A percentile compares a stretch with the other conserved stretches of the same genome.
These are phyloP conservation scores for Huntiella decipiens DNA, from an alignment of 2,329 filamentous ascomycete species.

Conservation along the genomic window DNA sequence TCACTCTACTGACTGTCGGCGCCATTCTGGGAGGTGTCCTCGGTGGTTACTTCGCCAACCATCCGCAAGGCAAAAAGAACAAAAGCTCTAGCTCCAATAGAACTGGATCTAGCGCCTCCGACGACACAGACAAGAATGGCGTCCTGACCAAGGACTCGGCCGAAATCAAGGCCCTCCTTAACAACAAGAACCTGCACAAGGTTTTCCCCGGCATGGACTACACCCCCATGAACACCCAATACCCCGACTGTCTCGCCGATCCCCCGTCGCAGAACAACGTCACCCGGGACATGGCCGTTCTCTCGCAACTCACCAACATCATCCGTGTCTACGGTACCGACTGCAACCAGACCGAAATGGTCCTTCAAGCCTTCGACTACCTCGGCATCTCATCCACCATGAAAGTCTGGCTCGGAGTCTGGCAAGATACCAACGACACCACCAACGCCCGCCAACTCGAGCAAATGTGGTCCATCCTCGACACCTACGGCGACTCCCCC, in stretches of 20 bases:
- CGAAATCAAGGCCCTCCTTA: slow-evolving; percentile 66
- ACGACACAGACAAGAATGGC: slow-evolving; percentile 44
- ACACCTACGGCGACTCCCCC: slow-evolving; percentile 43
- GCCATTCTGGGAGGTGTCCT: slow-evolving; percentile 57
- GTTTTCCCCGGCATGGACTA: slow-evolving; percentile 95
- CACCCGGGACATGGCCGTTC: slow-evolving; percentile 73
- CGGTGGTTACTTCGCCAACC: slow-evolving; percentile 49
- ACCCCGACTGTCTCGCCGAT: slow-evolving; percentile 58
- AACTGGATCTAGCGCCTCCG: slow-evolving; percentile 29
- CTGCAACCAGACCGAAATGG: slow-evolving; percentile 94
- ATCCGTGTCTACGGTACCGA: slow-evolving; percentile 86
- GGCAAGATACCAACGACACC: slow-evolving; percentile 67
- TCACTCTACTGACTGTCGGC: slow-evolving; percentile 47
- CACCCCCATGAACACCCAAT: slow-evolving; percentile 79
- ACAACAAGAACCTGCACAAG: slow-evolving; percentile 67
- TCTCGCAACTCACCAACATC: slow-evolving; percentile 75
- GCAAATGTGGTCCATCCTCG: slow-evolving; percentile 71
- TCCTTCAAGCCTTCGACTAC: slow-evolving; percentile 60
- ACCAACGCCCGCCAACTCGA: slow-evolving; percentile 67
- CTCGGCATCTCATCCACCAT: slow-evolving; percentile 52
- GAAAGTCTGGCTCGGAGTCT: slow-evolving; percentile 89
- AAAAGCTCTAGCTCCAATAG: slow-evolving; percentile 11
- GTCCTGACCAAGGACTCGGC: slow-evolving; percentile 55
- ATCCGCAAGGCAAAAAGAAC: slow-evolving; percentile 17
- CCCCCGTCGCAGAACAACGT: slow-evolving; percentile 87